Evolutionary conservation across 306 rosid genomes (phyloP), one percentile per base, ranked within the genome.

Genomic region (Begonia loranthoides): DNA sequence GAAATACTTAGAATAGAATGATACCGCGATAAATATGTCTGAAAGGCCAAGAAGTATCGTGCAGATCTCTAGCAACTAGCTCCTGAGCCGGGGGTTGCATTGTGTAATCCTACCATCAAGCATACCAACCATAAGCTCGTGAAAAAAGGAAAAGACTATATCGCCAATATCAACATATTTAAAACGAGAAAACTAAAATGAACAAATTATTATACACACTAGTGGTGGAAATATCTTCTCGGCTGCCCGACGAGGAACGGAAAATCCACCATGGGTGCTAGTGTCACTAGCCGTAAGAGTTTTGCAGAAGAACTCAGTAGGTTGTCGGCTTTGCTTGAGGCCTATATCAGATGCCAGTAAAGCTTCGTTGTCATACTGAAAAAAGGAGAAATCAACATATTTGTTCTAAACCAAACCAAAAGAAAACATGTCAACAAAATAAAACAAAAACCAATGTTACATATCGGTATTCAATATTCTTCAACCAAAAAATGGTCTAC

Each of bases 21-120:
- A 56, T 86, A 86, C 99, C 99, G 9, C 99, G 80, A 68, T 90
- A 90, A 64, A 90, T 83, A 75, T 90, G 99, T 62, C 93, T 74
- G 70, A 90, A 90, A 34, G 92, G 62, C 99, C 99, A 90, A 4
- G 84, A 60, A 66, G 34, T 82, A 59, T 90, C 95, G 62, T 86
- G 99, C 64, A 90, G 75, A 80, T 90, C 99, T 70, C 75, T 77
- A 62, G 99, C 95, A 38, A 63, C 61, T 69, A 90, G 71, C 73
- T 90, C 99, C 69, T 90, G 95, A 24, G 93, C 92, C 0, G 99
- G 99, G 34, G 95, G 99, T 82, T 90, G 99, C 92, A 86, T 82
- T 24, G 95, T 70, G 65, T 55, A 90, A 58, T 90, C 95, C 99
- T 90, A 76, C 11, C 36, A 60, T 65, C 17, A 49, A 68, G 56